Evolutionary conservation across 1,284 basidiomycete species (phyloP), one percentile per base, ranked within the genome.

Genomic region (Ustilago vetiveriae): DNA sequence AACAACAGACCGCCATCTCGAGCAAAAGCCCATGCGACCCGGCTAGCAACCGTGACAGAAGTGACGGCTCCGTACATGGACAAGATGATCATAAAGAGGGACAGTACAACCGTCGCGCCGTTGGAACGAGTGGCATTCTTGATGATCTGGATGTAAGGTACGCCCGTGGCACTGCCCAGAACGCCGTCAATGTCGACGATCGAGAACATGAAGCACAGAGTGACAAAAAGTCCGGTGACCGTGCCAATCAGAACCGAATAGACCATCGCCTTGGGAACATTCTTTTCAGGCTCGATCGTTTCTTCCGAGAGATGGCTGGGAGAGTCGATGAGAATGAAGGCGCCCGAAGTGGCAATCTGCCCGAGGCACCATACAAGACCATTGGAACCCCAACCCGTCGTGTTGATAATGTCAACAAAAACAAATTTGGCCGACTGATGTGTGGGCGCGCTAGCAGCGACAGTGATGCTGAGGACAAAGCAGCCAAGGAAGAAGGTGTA

Each of bases 201-300:
- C 24, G 58, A 60, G 21, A 60, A 60, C 58, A 60, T 60, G 45
- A 60, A 60, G 51, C 58, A 60, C 22, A 60, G 58, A 17, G 58
- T 60, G 23, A 60, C 58, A 21, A 60, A 60, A 3, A 60, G 46
- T 8, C 58, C 58, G 7, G 58, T 60, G 19, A 60, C 41, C 5
- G 58, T 60, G 26, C 58, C 58, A 37, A 60, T 60, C 26, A 60
- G 45, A 2, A 60, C 58, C 23, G 58, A 60, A 32, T 54, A 60
- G 40, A 60, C 58, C 58, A 60, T 60, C 16, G 58, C 58, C 37
- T 60, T 60, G 50, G 58, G 58, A 22, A 60, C 58, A 32, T 60
- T 60, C 42, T 54, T 60, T 26, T 60, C 51, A 4, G 58, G 58
- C 6, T 60, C 58, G 50, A 60, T 60, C 11, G 58, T 60, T 39